Percentiles rank a stretch among this genome's conserved stretches.
Evolutionary conservation across 140 eudicot species (phyloP).

Genomic region (Cichorium intybus): DNA sequence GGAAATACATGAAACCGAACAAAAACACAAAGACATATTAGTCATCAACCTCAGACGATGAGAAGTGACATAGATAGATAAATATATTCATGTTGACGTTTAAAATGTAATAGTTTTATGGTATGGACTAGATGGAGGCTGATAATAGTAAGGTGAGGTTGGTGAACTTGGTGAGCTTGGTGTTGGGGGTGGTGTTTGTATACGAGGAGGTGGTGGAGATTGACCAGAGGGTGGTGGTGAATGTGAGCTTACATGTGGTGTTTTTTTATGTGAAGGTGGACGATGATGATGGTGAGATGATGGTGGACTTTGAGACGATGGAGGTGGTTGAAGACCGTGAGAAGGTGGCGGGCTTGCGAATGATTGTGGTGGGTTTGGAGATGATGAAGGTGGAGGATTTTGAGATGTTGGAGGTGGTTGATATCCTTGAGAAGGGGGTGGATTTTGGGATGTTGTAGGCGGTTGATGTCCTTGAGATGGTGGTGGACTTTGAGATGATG

Average conservation of each 20-base stretch:
- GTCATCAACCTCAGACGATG: background rate
- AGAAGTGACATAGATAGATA: background rate
- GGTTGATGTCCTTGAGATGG: background rate
- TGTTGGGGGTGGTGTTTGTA: background rate
- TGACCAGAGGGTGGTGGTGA: background rate
- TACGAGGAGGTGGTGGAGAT: background rate
- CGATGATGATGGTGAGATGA: background rate
- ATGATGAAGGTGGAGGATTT: background rate
- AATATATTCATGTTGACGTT: background rate
- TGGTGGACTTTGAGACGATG: background rate
- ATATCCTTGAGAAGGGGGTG: background rate
- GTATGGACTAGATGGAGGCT: background rate
- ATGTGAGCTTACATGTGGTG: background rate
- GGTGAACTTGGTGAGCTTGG: background rate
- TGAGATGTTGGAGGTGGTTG: background rate
- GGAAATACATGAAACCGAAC: background rate
- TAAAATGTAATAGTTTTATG: background rate
- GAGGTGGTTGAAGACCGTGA: background rate
- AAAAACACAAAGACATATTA: background rate
- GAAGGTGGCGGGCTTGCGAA: background rate
- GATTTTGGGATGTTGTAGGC: background rate
- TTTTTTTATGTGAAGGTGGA: background rate
- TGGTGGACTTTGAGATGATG: background rate
- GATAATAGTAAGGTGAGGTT: background rate
- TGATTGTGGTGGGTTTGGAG: background rate